Evolutionary conservation across 2,329 filamentous ascomycete species (phyloP).

Genomic region (Alternaria longipes): DNA sequence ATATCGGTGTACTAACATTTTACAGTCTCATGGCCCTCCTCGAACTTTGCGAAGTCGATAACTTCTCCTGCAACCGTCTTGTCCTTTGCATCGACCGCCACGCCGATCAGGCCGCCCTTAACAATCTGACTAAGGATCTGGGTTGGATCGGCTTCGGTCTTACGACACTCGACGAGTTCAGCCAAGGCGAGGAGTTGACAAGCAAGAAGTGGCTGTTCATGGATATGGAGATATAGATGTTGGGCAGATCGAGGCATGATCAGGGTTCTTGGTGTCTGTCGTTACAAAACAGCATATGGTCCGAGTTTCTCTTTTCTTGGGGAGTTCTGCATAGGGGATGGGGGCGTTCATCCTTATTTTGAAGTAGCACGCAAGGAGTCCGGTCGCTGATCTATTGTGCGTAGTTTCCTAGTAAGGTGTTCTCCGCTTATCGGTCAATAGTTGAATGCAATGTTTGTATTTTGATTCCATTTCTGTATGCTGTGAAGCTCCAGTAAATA

Average conservation of each 20-base stretch:
- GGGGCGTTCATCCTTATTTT: constrained; percentile 1
- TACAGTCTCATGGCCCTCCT: constrained; percentile 79
- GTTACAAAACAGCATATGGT: neutral
- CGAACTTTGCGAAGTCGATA: constrained; percentile 79
- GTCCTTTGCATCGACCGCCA: constrained; percentile 82
- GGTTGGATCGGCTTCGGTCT: constrained; percentile 94
- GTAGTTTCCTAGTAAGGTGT: constrained; percentile 9
- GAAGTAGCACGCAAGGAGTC: constrained; percentile 9
- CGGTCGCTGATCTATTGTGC: constrained; percentile 6
- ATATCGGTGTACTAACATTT: constrained; percentile 20
- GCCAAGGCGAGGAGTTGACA: constrained; percentile 64
- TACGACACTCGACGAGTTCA: constrained; percentile 81
- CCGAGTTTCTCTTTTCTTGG: neutral
- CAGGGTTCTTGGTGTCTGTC: constrained; percentile 3
- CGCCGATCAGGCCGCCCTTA: constrained; percentile 68
- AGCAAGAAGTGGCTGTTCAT: constrained; percentile 87
- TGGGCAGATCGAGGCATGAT: neutral
- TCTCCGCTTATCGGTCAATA: neutral
- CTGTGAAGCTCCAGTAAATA: neutral
- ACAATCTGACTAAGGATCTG: constrained; percentile 79
- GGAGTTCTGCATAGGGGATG: neutral
- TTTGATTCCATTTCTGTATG: neutral
- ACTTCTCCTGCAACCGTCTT: constrained; percentile 77
- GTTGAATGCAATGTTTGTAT: constrained; percentile 6
- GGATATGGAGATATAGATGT: constrained; percentile 77